A percentile compares a stretch with the other conserved stretches of the same genome.
phyloP scores from a whole-genome alignment of 306 rosid genomes.

The Amphicarpaea edgeworthii region DNA sequence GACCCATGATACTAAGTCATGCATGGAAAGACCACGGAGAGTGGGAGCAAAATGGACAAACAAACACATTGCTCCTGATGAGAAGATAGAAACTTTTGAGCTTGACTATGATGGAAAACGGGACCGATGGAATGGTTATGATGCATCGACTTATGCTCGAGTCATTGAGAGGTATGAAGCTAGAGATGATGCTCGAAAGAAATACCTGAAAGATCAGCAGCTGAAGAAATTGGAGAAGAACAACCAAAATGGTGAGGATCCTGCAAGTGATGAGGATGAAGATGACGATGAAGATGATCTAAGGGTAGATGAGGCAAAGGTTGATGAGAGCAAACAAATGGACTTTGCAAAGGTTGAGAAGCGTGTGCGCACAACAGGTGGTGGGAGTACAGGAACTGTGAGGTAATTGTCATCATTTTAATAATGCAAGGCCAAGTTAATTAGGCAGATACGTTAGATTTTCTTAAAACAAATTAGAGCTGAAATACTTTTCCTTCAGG shows the following conservation, averaged over 20 bases:
- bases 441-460: not conserved
- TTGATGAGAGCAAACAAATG: conserved; percentile 81
- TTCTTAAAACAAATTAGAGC: conserved; percentile 15
- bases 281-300: conserved; percentile 58
- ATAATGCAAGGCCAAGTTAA: not conserved
- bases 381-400: conserved; percentile 80
- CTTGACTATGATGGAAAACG: conserved; percentile 49
- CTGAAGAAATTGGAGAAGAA: conserved; percentile 45
- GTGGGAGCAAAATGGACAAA: conserved; percentile 43
- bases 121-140: conserved; percentile 48
- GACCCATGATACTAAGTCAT: conserved; percentile 39
- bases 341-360: conserved; percentile 85
- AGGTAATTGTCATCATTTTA: conserved; percentile 30
- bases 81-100: conserved; percentile 47
- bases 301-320: conserved; percentile 78
- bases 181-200: conserved; percentile 43
- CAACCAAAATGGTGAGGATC: conserved; percentile 42
- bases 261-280: conserved; percentile 54
- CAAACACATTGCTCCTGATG: conserved; percentile 45
- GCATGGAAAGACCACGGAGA: conserved; percentile 47
- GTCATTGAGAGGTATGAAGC: conserved; percentile 50
- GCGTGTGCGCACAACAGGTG: conserved; percentile 77
- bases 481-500: conserved; percentile 39
- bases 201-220: conserved; percentile 41
- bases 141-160: conserved; percentile 41